Conservation (phyloP, 2,329 filamentous ascomycete species). For the Graphilbum ipis-grandicollis region DNA sequence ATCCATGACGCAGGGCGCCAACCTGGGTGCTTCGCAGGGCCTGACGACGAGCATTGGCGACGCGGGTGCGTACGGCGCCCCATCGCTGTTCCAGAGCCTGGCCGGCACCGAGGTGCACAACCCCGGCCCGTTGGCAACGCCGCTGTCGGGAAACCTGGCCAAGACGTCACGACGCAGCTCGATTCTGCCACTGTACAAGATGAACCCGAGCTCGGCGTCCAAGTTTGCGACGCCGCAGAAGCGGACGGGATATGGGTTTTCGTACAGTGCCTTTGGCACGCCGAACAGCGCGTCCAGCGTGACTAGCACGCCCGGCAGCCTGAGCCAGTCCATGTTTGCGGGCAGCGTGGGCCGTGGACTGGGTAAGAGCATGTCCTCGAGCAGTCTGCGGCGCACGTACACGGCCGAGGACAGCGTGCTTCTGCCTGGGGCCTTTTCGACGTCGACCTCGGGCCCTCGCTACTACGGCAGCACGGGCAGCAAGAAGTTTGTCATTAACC, state of each 20-base stretch:
- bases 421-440: slow-evolving; percentile 73
- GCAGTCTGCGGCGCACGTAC: slow-evolving; percentile 67
- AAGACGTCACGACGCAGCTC: slow-evolving; percentile 58
- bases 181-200: slow-evolving; percentile 71
- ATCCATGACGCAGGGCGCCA: slow-evolving; percentile 21
- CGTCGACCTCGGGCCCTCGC: slow-evolving; percentile 42
- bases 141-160: slow-evolving; percentile 54
- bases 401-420: slow-evolving; percentile 75
- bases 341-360: slow-evolving; percentile 55
- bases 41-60: slow-evolving; percentile 69
- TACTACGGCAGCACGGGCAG: slow-evolving; percentile 52
- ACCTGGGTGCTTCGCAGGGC: slow-evolving; percentile 36
- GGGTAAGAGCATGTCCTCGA: slow-evolving; percentile 77
- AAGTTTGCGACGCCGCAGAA: slow-evolving; percentile 73
- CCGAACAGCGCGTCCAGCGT: slow-evolving; percentile 53
- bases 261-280: slow-evolving; percentile 80
- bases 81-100: slow-evolving; percentile 68
- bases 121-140: slow-evolving; percentile 81
- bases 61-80: slow-evolving; percentile 76
- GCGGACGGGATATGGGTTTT: slow-evolving; percentile 70
- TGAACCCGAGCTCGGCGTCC: slow-evolving; percentile 64
- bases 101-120: slow-evolving; percentile 44
- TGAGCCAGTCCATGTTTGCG: slow-evolving; percentile 48
- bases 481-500: slow-evolving; percentile 87
- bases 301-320: slow-evolving; percentile 45